Evolutionary conservation across 495 filamentous ascomycete species (phyloP).

Genomic region (Penicillium cosmopolitanum): DNA sequence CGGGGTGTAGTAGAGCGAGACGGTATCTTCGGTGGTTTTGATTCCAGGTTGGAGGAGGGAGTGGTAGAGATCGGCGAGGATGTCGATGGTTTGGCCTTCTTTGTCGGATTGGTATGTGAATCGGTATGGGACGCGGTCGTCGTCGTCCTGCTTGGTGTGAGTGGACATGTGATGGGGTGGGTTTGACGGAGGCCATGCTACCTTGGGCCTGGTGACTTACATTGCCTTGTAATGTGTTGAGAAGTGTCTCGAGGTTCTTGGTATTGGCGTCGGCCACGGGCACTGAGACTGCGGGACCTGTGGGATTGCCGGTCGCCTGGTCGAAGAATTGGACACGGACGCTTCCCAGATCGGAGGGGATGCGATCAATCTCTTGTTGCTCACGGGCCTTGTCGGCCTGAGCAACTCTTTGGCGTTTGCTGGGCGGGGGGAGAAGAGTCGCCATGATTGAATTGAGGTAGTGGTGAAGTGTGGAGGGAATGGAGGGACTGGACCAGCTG

Average conservation of each 20-base stretch:
- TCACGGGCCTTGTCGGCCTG: constrained; percentile 69
- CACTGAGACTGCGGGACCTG: constrained; percentile 73
- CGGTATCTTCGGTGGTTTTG: constrained; percentile 71
- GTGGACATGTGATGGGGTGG: not conserved
- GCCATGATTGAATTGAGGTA: constrained; percentile 64
- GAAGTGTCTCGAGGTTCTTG: constrained; percentile 87
- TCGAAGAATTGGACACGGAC: constrained; percentile 89
- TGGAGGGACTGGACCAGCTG: not conserved
- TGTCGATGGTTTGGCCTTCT: constrained; percentile 59
- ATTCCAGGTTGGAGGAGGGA: constrained; percentile 64
- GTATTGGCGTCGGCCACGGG: constrained; percentile 83
- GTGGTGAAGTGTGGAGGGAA: no score
- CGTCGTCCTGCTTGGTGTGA: constrained; percentile 57
- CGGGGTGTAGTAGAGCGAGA: constrained; percentile 81
- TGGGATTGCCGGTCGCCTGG: constrained; percentile 70
- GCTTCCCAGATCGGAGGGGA: constrained; percentile 73
- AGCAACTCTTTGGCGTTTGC: constrained; percentile 83
- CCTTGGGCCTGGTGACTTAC: constrained; percentile 50
- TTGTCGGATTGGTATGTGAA: constrained; percentile 71
- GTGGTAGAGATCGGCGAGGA: constrained; percentile 75
- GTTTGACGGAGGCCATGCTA: no score
- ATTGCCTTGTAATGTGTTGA: constrained; percentile 85
- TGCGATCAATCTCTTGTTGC: constrained; percentile 75
- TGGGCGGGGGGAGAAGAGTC: constrained; percentile 85
- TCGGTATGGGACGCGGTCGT: constrained; percentile 85